Percentiles rank a stretch among this genome's conserved stretches.
Conservation (phyloP, 1,284 basidiomycete species). For the Cryptococcus floricola region DNA sequence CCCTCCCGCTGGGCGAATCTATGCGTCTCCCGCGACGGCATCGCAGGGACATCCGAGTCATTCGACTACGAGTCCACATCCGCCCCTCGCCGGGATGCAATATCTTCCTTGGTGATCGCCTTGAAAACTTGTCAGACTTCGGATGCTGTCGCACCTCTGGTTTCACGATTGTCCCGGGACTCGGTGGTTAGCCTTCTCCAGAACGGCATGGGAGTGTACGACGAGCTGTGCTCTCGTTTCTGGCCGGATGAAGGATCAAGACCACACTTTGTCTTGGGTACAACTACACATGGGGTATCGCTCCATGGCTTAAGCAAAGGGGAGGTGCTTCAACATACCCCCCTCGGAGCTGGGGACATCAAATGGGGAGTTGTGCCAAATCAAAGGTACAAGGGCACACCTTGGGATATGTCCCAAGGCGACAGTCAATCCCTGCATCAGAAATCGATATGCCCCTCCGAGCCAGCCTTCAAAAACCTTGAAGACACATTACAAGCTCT, state of each 20-base stretch:
- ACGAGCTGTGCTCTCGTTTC: constrained; percentile 63
- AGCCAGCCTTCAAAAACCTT: constrained; percentile 47
- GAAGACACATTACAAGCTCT: constrained; percentile 68
- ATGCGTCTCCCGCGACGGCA: constrained; percentile 10
- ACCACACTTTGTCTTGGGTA: constrained; percentile 81
- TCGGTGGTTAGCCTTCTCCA: constrained; percentile 86
- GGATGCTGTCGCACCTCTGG: constrained; percentile 59
- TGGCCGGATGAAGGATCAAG: constrained; percentile 70
- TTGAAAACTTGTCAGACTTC: constrained; percentile 71
- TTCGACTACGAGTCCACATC: constrained; percentile 21
- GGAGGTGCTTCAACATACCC: constrained; percentile 64
- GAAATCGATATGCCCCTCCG: constrained; percentile 42
- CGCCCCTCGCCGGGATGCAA: constrained; percentile 27
- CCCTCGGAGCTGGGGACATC: constrained; percentile 57
- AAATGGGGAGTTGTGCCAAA: constrained; percentile 77
- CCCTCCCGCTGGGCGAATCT: constrained; percentile 6
- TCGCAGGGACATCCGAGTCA: constrained; percentile 12
- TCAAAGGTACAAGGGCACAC: neutral
- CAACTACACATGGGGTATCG: constrained; percentile 70
- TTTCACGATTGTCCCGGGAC: constrained; percentile 61
- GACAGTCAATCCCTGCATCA: constrained; percentile 15
- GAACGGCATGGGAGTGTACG: constrained; percentile 87
- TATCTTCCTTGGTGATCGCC: constrained; percentile 72
- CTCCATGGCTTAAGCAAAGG: constrained; percentile 5
- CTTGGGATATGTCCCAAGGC: neutral